phyloP scores from a whole-genome alignment of 2,329 filamentous ascomycete species.

The Colletotrichum plurivorum region DNA sequence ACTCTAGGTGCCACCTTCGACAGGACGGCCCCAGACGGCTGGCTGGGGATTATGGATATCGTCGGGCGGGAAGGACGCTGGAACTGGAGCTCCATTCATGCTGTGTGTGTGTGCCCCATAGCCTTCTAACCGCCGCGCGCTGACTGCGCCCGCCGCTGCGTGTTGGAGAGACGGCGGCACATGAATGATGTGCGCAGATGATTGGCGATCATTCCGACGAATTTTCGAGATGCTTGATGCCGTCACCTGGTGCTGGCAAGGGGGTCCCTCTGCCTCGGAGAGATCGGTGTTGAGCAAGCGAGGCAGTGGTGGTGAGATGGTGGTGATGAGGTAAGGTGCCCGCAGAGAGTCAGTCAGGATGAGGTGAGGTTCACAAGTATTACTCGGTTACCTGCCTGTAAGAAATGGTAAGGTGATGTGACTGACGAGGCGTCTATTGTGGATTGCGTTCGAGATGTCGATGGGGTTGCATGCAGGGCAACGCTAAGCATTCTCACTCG shows the following conservation, averaged over 20 bases:
- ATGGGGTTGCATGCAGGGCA: too few species aligned
- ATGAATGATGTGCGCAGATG: slow-evolving; percentile 38
- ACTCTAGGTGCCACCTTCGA: slow-evolving; percentile 9
- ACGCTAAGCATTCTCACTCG: too few species aligned
- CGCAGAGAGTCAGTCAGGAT: neutral
- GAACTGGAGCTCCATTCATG: slow-evolving; percentile 1
- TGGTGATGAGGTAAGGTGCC: neutral
- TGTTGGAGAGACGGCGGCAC: slow-evolving; percentile 3
- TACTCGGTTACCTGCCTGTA: too few species aligned
- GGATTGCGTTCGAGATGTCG: too few species aligned
- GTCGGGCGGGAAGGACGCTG: neutral
- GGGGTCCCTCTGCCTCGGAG: neutral
- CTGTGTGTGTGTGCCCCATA: neutral
- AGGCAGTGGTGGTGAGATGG: neutral
- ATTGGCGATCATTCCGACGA: slow-evolving; percentile 29
- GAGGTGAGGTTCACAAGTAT: neutral
- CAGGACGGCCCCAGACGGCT: neutral
- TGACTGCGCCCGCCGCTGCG: neutral
- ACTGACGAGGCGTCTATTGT: neutral
- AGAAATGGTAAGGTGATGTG: neutral
- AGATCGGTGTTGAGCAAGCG: slow-evolving; percentile 1
- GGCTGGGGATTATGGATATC: neutral
- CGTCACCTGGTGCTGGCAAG: neutral
- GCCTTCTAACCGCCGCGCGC: neutral
- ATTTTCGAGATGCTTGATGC: slow-evolving; percentile 16